Conservation (phyloP, 176 grass and related monocot species). For the Cocos nucifera region DNA sequence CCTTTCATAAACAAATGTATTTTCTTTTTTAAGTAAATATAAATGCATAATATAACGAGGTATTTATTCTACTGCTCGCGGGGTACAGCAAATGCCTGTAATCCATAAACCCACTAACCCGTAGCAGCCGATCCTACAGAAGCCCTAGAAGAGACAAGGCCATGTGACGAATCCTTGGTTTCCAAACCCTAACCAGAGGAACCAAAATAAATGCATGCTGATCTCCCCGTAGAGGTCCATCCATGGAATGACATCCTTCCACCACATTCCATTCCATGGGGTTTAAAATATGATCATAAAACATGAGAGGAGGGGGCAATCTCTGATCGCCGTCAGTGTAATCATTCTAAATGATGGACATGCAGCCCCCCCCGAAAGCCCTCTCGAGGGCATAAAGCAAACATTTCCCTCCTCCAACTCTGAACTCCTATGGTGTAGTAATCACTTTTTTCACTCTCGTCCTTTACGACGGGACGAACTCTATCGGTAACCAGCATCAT, state of each 20-base stretch:
- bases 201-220: constrained; percentile 19
- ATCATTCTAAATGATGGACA: constrained; percentile 39
- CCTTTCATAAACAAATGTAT: too few relatives aligned
- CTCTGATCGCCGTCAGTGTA: constrained; percentile 34
- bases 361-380: background rate
- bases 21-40: too few relatives aligned
- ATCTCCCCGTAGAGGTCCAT: constrained; percentile 5
- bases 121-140: background rate
- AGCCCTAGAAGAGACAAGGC: constrained; percentile 34
- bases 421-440: too few relatives aligned
- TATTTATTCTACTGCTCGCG: too few relatives aligned
- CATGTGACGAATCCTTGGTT: constrained; percentile 42
- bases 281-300: background rate
- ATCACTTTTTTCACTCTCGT: background rate
- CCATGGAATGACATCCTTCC: constrained; percentile 10
- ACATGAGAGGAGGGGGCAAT: constrained; percentile 28
- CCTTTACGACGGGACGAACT: background rate
- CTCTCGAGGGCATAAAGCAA: too few relatives aligned
- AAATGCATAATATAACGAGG: too few relatives aligned
- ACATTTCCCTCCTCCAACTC: too few relatives aligned
- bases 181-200: constrained; percentile 34
- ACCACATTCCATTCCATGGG: too few relatives aligned
- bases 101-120: too few relatives aligned
- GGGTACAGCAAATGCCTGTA: too few relatives aligned
- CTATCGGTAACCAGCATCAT: background rate